phyloP scores from a whole-genome alignment of 148 eudicot genomes.

The Limonium bicolor region DNA sequence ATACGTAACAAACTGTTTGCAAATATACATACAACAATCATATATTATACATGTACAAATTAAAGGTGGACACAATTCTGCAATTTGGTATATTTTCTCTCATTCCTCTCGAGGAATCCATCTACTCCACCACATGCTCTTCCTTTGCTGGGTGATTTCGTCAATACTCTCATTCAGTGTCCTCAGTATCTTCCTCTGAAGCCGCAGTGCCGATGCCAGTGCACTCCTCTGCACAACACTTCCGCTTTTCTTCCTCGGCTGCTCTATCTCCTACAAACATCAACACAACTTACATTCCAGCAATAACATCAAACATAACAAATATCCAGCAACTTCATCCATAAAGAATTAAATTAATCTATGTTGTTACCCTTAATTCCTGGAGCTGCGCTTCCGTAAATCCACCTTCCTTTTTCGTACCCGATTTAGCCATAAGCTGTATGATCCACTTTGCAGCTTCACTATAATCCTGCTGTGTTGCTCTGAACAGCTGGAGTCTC shows the following conservation, averaged over 20 bases:
- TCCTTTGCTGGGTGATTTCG: slow-evolving; percentile 47
- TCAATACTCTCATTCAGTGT: slow-evolving; percentile 63
- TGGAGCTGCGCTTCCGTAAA: slow-evolving; percentile 93
- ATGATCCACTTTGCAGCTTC: slow-evolving; percentile 78
- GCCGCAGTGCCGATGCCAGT: slow-evolving; percentile 48
- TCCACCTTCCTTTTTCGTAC: slow-evolving; percentile 82
- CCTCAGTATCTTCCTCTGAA: slow-evolving; percentile 40
- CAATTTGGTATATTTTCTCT: too few species aligned
- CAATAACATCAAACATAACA: too few species aligned
- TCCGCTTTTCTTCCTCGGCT: slow-evolving; percentile 26
- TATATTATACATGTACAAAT: too few species aligned
- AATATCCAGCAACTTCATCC: too few species aligned
- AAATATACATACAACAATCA: too few species aligned
- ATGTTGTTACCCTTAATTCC: slow-evolving; percentile 49
- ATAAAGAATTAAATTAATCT: too few species aligned
- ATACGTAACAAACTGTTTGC: too few species aligned
- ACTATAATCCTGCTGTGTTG: slow-evolving; percentile 80
- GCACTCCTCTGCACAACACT: slow-evolving; percentile 58
- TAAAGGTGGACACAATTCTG: too few species aligned
- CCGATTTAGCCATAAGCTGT: slow-evolving; percentile 88
- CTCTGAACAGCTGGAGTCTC: slow-evolving; percentile 53
- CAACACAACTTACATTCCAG: not conserved
- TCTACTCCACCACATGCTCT: slow-evolving; percentile 97
- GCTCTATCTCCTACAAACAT: slow-evolving; percentile 49
- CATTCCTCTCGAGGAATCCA: slow-evolving; percentile 96